phyloP scores from a whole-genome alignment of 805 yeast species.

The Starmerella stigmatis region DNA sequence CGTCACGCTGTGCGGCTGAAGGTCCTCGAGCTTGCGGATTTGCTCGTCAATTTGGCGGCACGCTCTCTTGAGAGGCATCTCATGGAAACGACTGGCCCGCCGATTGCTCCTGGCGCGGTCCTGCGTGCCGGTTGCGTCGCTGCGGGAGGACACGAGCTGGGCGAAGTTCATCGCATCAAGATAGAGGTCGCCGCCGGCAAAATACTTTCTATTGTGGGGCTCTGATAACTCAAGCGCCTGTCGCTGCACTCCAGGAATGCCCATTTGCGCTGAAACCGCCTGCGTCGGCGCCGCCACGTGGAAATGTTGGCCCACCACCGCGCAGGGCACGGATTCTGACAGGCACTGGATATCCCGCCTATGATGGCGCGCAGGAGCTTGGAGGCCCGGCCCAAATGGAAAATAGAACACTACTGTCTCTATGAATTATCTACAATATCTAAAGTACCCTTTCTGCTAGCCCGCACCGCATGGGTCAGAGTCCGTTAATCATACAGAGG shows the following conservation, averaged over 20 bases:
- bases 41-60: not conserved
- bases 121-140: not conserved
- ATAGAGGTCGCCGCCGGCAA: constrained; percentile 5
- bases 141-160: not conserved
- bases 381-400: too few species aligned
- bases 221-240: not conserved
- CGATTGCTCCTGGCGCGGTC: not conserved
- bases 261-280: constrained; percentile 1
- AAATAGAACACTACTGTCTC: too few species aligned
- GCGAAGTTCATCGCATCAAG: constrained; percentile 8
- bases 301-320: too few species aligned
- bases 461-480: too few species aligned
- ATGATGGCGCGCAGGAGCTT: too few species aligned
- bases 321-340: too few species aligned
- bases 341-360: too few species aligned
- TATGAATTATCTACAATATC: too few species aligned
- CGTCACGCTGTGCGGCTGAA: constrained; percentile 6
- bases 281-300: too few species aligned
- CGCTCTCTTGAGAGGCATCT: not conserved
- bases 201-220: not conserved
- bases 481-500: too few species aligned
- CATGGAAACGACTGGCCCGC: not conserved
- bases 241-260: constrained; percentile 1
- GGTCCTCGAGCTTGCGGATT: not conserved
- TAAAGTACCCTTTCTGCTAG: too few species aligned